phyloP scores from a whole-genome alignment of 2,329 filamentous ascomycete species.

The Aspergillus novoparasiticus region DNA sequence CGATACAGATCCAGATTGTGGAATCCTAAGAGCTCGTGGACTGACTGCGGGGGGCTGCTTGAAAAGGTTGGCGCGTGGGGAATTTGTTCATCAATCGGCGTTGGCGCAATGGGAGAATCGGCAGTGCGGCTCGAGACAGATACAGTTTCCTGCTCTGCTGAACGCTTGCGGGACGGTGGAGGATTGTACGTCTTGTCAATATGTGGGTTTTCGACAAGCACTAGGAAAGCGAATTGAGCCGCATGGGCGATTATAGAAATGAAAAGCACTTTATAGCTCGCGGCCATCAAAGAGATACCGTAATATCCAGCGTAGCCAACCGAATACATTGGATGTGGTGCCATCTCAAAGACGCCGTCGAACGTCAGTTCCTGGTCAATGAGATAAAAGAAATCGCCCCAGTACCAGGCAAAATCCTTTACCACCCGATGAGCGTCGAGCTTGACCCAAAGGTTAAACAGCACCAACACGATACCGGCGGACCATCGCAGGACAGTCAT shows the following conservation, averaged over 20 bases:
- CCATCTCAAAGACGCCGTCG: conserved; percentile 98
- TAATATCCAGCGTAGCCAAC: conserved; percentile 98
- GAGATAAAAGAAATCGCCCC: conserved; percentile 99
- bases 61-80: conserved; percentile 47
- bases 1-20: conserved; percentile 86
- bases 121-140: conserved; percentile 31
- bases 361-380: conserved; percentile 98
- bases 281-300: conserved; percentile 96
- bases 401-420: conserved; percentile 99
- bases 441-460: conserved; percentile 98
- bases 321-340: conserved; percentile 97
- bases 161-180: conserved; percentile 68
- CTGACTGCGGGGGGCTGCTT: conserved; percentile 61
- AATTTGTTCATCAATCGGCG: conserved; percentile 36
- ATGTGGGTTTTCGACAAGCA: conserved; percentile 91
- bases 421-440: conserved; percentile 96
- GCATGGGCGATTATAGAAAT: conserved; percentile 95
- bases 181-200: conserved; percentile 98
- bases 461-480: conserved; percentile 74
- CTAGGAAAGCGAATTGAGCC: conserved; percentile 90
- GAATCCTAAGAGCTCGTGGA: conserved; percentile 82
- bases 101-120: conserved; percentile 36
- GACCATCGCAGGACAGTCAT: conserved; percentile 77
- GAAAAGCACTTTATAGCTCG: conserved; percentile 95
- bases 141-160: conserved; percentile 33